Evolutionary conservation across 2,329 filamentous ascomycete species (phyloP), one percentile per base, ranked within the genome.

Genomic region (Pseudocercospora eumusae): DNA sequence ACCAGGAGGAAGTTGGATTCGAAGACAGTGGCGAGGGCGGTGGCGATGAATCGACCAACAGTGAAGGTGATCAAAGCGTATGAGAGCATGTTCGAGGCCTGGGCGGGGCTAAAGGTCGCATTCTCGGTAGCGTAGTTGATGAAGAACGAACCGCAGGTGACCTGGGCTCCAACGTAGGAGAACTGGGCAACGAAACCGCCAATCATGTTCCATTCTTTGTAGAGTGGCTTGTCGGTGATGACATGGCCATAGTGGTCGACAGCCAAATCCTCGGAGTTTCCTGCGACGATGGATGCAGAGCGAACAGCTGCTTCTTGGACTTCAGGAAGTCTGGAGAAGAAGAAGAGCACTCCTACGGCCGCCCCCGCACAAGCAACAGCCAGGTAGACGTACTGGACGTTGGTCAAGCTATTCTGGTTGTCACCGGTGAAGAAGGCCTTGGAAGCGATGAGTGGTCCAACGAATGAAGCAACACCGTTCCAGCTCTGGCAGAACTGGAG

Each of bases 191-290:
- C 57, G 69, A 77, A 74, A 36, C 73, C 75, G 62, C 71, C 75
- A 66, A 76, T 72, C 73, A 77, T 75, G 71, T 75, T 76, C 70
- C 73, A 76, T 67, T 77, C 74, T 71, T 76, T 76, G 72, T 73
- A 74, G 33, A 77, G 66, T 15, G 75, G 74, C 36, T 69, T 73
- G 56, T 70, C 66, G 42, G 66, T 68, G 58, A 75, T 69, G 56
- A 71, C 65, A n/a, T 69, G 56, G 57, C 74, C 74, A 56, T 73
- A 68, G 20, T 68, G 57, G 45, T 72, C 74, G 25, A 70, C 59
- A 42, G 66, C 72, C 23, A 73, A 58, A 60, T 72, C 72, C 27
- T 73, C 63, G 13, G 70, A 71, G 59, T 63, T 60, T 9, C 68
- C 67, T 10, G 67, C 66, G 36, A 69, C 68, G 56, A 75, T 69